Conservation (phyloP, 805 yeast species). For the Candida pseudoglaebosa region DNA sequence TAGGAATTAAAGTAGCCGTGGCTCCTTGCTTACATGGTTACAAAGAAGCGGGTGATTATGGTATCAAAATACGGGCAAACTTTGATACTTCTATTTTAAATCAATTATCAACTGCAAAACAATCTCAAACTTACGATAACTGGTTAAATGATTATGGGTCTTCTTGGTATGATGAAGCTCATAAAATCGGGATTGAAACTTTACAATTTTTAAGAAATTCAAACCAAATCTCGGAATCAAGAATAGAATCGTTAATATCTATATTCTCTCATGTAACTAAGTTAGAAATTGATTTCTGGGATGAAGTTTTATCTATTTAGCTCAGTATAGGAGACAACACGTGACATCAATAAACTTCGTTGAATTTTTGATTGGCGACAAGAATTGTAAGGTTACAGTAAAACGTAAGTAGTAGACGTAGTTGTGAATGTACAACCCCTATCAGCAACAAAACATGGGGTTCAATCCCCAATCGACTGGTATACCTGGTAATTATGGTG, state of each 20-base stretch:
- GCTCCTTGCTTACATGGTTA: conserved; percentile 79
- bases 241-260: conserved; percentile 48
- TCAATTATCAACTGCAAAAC: conserved; percentile 14
- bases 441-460: conserved; percentile 23
- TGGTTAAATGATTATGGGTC: conserved; percentile 66
- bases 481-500: conserved; percentile 14
- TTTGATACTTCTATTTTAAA: conserved; percentile 18
- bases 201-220: conserved; percentile 41
- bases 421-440: conserved; percentile 36
- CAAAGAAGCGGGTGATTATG: conserved; percentile 49
- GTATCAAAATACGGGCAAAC: conserved; percentile 15
- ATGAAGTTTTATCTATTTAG: conserved; percentile 30
- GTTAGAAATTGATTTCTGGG: conserved; percentile 71
- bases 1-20: conserved; percentile 62
- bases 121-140: conserved; percentile 31
- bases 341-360: too few relatives aligned
- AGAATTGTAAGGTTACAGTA: too few relatives aligned
- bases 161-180: conserved; percentile 54
- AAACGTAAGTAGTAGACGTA: background rate
- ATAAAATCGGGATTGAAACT: conserved; percentile 44
- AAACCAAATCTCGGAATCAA: conserved; percentile 33
- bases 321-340: background rate
- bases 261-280: conserved; percentile 57
- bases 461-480: conserved; percentile 17
- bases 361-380: background rate